Evolutionary conservation across 2,329 filamentous ascomycete genomes (phyloP).

Genomic region (Diaporthe caulivora): DNA sequence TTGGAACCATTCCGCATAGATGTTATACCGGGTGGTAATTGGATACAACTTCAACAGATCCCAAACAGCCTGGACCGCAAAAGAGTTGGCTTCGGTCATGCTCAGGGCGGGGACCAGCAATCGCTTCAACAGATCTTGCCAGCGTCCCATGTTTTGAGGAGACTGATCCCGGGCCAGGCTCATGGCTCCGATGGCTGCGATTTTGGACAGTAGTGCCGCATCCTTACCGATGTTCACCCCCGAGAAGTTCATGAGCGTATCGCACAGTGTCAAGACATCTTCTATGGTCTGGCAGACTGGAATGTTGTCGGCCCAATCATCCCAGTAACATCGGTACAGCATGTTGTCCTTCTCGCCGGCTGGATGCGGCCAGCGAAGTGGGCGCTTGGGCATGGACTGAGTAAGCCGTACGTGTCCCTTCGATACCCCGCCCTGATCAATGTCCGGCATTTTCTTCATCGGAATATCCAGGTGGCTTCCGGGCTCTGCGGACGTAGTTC

Average conservation of each 20-base stretch:
- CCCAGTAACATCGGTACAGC: conserved; percentile 96
- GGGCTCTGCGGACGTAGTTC: conserved; percentile 35
- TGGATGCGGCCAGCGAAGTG: conserved; percentile 85
- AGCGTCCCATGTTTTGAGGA: conserved; percentile 77
- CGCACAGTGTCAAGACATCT: conserved; percentile 89
- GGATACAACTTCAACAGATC: conserved; percentile 84
- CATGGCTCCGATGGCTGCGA: conserved; percentile 86
- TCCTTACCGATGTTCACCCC: conserved; percentile 93
- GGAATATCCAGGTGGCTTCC: conserved; percentile 37
- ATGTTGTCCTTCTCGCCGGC: conserved; percentile 83
- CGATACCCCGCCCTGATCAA: conserved; percentile 75
- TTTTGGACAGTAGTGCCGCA: conserved; percentile 79
- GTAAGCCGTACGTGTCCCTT: conserved; percentile 77
- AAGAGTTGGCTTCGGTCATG: conserved; percentile 85
- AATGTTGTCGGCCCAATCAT: conserved; percentile 95
- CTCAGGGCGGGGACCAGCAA: conserved; percentile 91
- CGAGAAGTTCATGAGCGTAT: conserved; percentile 85
- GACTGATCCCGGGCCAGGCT: conserved; percentile 80
- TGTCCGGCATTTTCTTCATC: conserved; percentile 58
- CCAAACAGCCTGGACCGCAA: conserved; percentile 88
- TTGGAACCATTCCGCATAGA: conserved; percentile 94
- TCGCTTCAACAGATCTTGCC: conserved; percentile 86
- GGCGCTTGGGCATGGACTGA: conserved; percentile 72
- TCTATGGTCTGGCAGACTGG: conserved; percentile 91
- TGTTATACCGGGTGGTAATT: conserved; percentile 80